Evolutionary conservation across 805 yeast species (phyloP), one percentile per base, ranked within the genome.

Genomic region (Candida yuanshanica): DNA sequence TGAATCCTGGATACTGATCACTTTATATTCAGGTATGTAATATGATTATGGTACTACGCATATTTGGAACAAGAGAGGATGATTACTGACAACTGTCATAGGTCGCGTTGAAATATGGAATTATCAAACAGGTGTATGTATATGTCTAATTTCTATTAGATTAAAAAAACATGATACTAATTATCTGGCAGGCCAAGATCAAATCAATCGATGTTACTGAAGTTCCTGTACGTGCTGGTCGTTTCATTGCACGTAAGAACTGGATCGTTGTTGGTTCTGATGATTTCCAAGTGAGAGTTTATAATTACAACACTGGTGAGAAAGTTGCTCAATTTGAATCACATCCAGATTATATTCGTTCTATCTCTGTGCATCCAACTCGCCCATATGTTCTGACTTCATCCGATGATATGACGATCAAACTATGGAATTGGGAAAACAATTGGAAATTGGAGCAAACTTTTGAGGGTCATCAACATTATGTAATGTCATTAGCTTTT

Each of bases 181-280:
- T 43, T 29, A 33, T 12, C 18, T n/a, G 7, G 7, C 58, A 63
- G 56, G 66, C 88, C 23, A 71, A 85, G 35, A 91, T 93, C 51
- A 87, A 88, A 68, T 76, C 95, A 13, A 81, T 93, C 50, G 96
- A 90, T 60, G 96, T 90, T 41, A 83, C 96, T n/a, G 90, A 88
- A 53, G 80, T 90, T 46, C 99, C 99, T 3, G 91, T 91, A 7
- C 83, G 99, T 63, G 85, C 97, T 11, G 97, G 98, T 56, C 82
- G 82, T 53, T 93, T 93, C 58, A 81, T 93, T 59, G 93, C 98
- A 17, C 80, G 98, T 57, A 93, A 91, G 69, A 90, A 89, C 67
- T 93, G 99, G 99, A 78, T 95, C 57, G 83, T 90, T 44, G 89
- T 89, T 32, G 99, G 99, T 22, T 77, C 95, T 39, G 99, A 93